Evolutionary conservation across 768 basidiomycete species (phyloP).

Genomic region (Leccinum subtestaceum): DNA sequence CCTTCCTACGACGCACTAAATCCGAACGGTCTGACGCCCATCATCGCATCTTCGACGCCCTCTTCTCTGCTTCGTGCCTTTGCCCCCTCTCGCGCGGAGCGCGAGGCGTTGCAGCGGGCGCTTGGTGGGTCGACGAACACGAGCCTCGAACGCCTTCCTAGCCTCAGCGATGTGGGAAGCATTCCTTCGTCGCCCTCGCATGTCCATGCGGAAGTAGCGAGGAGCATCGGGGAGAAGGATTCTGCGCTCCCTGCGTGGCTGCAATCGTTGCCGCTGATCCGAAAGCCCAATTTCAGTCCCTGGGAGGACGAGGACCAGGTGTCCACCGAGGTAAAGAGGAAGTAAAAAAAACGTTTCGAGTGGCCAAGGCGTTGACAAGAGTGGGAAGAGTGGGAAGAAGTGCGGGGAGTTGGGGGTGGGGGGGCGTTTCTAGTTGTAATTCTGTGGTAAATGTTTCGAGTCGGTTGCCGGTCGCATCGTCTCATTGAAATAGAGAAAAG

Average conservation of each 20-base stretch:
- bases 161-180: conserved; percentile 71
- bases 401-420: not conserved
- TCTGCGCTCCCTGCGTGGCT: conserved; percentile 62
- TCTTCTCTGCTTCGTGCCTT: conserved; percentile 71
- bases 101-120: conserved; percentile 79
- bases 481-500: conserved; percentile 13
- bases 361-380: not conserved
- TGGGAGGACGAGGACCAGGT: conserved; percentile 71
- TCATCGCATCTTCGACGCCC: conserved; percentile 40
- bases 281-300: conserved; percentile 75
- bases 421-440: conserved; percentile 1
- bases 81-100: conserved; percentile 85
- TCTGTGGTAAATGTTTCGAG: conserved; percentile 10
- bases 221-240: conserved; percentile 24
- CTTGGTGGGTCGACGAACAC: conserved; percentile 70
- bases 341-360: conserved; percentile 10
- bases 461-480: conserved; percentile 15
- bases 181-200: conserved; percentile 67
- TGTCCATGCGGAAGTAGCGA: conserved; percentile 38
- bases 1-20: conserved; percentile 54
- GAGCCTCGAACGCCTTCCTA: conserved; percentile 75
- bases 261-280: conserved; percentile 58
- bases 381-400: not conserved
- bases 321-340: conserved; percentile 17
- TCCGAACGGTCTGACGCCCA: conserved; percentile 51